Evolutionary conservation across 2,329 filamentous ascomycete species (phyloP).

Genomic region (Mariannaea elegans): DNA sequence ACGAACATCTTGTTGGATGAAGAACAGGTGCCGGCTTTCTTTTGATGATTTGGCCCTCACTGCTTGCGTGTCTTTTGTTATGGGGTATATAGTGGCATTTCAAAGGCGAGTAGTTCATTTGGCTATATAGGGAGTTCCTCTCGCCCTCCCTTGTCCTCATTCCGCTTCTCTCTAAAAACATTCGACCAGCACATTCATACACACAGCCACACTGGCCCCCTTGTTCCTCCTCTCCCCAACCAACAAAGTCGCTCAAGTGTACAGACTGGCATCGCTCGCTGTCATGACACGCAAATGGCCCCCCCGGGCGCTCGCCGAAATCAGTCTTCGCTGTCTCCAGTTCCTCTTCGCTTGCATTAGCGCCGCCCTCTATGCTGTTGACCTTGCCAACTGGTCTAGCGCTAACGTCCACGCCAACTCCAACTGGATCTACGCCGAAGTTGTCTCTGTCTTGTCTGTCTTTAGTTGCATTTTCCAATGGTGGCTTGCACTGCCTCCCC

Average conservation of each 20-base stretch:
- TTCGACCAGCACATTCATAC: neutral
- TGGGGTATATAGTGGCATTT: neutral
- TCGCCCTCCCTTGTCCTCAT: neutral
- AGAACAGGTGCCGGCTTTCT: neutral
- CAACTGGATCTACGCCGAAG: slow-evolving; percentile 27
- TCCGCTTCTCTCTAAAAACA: neutral
- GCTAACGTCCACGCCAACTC: slow-evolving; percentile 17
- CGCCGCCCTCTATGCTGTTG: slow-evolving; percentile 23
- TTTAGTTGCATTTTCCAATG: slow-evolving; percentile 21
- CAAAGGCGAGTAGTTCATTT: neutral
- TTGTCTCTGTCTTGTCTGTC: slow-evolving; percentile 11
- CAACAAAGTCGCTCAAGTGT: neutral
- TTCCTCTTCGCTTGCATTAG: slow-evolving; percentile 24
- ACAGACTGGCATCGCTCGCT: neutral
- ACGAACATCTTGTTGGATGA: slow-evolving; percentile 7
- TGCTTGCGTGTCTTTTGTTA: slow-evolving; percentile 10
- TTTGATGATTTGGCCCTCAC: neutral
- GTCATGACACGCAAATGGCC: slow-evolving; percentile 22
- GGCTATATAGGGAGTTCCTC: neutral
- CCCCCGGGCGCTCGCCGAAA: slow-evolving; percentile 18
- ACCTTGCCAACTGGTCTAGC: slow-evolving; percentile 21
- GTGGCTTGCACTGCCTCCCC: slow-evolving; percentile 18
- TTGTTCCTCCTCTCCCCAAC: neutral
- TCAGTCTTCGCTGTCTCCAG: slow-evolving; percentile 18
- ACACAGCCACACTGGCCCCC: neutral